Evolutionary conservation across 495 filamentous ascomycete genomes (phyloP).

Genomic region (Aspergillus nidulans): DNA sequence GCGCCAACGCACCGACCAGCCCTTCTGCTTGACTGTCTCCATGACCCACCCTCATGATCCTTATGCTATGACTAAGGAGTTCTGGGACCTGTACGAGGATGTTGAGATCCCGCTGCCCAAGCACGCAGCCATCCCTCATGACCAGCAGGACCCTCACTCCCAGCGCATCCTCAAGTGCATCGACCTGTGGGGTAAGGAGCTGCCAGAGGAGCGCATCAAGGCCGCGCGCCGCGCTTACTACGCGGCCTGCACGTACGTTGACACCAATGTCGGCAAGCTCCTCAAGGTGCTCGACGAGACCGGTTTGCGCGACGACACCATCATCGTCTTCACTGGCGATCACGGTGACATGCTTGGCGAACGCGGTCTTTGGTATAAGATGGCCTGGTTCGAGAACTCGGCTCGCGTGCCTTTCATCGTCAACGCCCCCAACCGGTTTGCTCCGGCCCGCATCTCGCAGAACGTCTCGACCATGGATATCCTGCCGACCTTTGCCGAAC

Average conservation of each 20-base stretch:
- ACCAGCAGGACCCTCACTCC: conserved; percentile 77
- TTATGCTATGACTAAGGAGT: conserved; percentile 82
- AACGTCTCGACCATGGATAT: conserved; percentile 86
- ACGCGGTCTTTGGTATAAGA: conserved; percentile 89
- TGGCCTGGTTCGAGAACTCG: conserved; percentile 83
- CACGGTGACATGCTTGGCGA: conserved; percentile 94
- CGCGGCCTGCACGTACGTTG: conserved; percentile 82
- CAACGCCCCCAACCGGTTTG: conserved; percentile 63
- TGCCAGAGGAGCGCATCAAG: conserved; percentile 74
- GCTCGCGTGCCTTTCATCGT: conserved; percentile 78
- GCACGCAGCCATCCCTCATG: conserved; percentile 60
- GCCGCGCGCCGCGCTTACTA: conserved; percentile 81
- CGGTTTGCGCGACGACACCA: conserved; percentile 72
- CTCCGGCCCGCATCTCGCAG: conserved; percentile 61
- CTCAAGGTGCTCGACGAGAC: conserved; percentile 68
- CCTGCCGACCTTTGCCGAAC: conserved; percentile 74
- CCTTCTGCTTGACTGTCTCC: conserved; percentile 85
- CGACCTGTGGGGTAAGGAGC: conserved; percentile 70
- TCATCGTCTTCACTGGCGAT: conserved; percentile 82
- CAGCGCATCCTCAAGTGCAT: conserved; percentile 75
- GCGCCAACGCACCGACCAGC: conserved; percentile 61
- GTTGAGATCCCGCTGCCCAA: conserved; percentile 81
- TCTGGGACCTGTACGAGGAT: conserved; percentile 82
- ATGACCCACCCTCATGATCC: conserved; percentile 90
- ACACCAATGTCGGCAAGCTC: conserved; percentile 79